Evolutionary conservation across 352 stramenopile genomes (phyloP).

Genomic region (Globisporangium echinulatum): DNA sequence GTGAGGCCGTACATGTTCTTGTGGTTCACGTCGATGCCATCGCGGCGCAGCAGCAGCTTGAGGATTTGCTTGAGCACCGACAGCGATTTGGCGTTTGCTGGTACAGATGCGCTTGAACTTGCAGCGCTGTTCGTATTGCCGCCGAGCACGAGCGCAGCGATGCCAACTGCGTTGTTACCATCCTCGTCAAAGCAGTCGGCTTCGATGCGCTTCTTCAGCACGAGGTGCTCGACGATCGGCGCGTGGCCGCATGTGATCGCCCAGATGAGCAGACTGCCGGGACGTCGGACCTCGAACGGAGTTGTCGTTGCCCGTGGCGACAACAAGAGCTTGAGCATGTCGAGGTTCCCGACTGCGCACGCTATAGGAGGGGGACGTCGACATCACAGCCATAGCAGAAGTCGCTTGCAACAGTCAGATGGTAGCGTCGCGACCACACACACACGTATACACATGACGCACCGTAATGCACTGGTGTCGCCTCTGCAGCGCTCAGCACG

Average conservation of each 20-base stretch:
- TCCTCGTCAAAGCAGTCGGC: slow-evolving; percentile 64
- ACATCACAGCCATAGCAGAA: neutral
- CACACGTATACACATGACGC: neutral
- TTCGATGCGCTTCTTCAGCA: slow-evolving; percentile 38
- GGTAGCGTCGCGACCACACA: too few relatives aligned
- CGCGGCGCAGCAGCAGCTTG: slow-evolving; percentile 18
- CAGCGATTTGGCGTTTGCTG: neutral
- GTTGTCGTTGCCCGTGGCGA: slow-evolving; percentile 7
- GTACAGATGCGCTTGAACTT: neutral
- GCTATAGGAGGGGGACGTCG: slow-evolving; percentile 12
- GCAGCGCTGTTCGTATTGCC: neutral
- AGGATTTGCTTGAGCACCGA: slow-evolving; percentile 21
- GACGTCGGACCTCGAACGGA: slow-evolving; percentile 17
- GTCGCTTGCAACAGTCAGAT: neutral
- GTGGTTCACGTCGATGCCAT: slow-evolving; percentile 55
- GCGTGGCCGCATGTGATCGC: slow-evolving; percentile 42
- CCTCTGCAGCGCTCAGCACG: slow-evolving; percentile 42
- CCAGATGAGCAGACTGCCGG: slow-evolving; percentile 58
- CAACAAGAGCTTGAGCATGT: slow-evolving; percentile 58
- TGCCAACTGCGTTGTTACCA: slow-evolving; percentile 55
- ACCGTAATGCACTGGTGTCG: slow-evolving; percentile 65
- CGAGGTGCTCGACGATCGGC: slow-evolving; percentile 37
- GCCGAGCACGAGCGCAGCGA: slow-evolving; percentile 40
- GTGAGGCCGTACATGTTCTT: slow-evolving; percentile 67
- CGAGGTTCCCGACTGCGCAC: slow-evolving; percentile 41